Evolutionary conservation across 371 early-diverging fungal genomes (phyloP).

Genomic region (Fennellomyces sp.): DNA sequence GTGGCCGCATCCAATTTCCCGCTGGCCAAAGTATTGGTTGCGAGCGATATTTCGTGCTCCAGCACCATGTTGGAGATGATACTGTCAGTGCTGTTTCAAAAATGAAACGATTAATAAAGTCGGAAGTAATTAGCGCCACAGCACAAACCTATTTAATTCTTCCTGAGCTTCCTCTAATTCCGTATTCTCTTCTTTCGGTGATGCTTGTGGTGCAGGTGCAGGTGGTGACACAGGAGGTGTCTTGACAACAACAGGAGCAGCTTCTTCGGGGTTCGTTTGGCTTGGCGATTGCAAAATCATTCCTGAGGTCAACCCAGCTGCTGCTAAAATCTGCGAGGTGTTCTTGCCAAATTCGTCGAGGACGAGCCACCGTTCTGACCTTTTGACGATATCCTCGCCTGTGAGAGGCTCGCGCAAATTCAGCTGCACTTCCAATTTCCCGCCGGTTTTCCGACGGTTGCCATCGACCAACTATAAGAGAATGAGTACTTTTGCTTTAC

Average conservation of each 20-base stretch:
- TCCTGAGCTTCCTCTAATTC: constrained; percentile 56
- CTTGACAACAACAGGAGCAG: neutral
- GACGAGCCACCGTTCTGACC: constrained; percentile 74
- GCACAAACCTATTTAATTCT: constrained; percentile 47
- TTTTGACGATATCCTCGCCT: constrained; percentile 61
- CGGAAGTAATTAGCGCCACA: too few relatives aligned
- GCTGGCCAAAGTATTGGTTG: constrained; percentile 48
- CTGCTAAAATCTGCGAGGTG: constrained; percentile 20
- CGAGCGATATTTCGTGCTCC: constrained; percentile 67
- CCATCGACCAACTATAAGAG: constrained; percentile 59
- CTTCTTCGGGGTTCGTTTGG: constrained; percentile 1
- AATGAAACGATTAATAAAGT: too few relatives aligned
- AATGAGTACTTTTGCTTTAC: neutral
- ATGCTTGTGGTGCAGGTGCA: neutral
- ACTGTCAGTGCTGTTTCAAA: constrained; percentile 60
- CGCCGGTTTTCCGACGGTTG: constrained; percentile 71
- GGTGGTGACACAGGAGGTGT: neutral
- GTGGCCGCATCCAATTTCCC: constrained; percentile 34
- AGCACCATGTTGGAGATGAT: constrained; percentile 80
- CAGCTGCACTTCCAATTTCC: constrained; percentile 68
- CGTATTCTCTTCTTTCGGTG: neutral
- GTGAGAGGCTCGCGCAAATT: constrained; percentile 69
- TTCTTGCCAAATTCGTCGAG: constrained; percentile 56
- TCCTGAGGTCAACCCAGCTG: constrained; percentile 28
- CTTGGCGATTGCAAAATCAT: neutral